Evolutionary conservation across 805 yeast species (phyloP).

Genomic region (Ogataea salicorniae): DNA sequence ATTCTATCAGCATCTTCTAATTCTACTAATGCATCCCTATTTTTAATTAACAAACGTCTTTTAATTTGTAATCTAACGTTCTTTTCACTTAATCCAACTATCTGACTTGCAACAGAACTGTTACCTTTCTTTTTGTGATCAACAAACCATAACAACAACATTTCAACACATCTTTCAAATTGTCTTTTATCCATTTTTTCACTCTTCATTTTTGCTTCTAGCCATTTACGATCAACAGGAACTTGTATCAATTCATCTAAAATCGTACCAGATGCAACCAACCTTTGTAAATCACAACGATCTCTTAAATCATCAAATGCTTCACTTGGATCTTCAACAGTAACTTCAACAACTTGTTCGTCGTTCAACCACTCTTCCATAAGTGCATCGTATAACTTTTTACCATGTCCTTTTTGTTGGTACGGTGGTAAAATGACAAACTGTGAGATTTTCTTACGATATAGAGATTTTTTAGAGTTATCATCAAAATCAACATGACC

Average conservation of each 20-base stretch:
- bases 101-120: constrained; percentile 1
- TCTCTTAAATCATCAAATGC: constrained; percentile 89
- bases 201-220: constrained; percentile 29
- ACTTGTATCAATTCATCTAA: constrained; percentile 25
- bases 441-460: constrained; percentile 79
- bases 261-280: constrained; percentile 31
- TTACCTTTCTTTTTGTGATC: constrained; percentile 19
- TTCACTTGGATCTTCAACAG: constrained; percentile 93
- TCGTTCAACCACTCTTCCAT: constrained; percentile 53
- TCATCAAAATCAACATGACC: constrained; percentile 46
- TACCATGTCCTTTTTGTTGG: constrained; percentile 73
- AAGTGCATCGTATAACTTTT: constrained; percentile 53
- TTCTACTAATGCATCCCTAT: constrained; percentile 68
- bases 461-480: constrained; percentile 19
- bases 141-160: constrained; percentile 49
- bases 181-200: constrained; percentile 74
- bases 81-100: constrained; percentile 24
- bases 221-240: constrained; percentile 34
- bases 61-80: constrained; percentile 61
- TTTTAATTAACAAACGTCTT: constrained; percentile 68
- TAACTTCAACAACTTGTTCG: constrained; percentile 55
- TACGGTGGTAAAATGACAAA: constrained; percentile 79
- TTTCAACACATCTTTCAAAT: constrained; percentile 69
- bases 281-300: constrained; percentile 60
- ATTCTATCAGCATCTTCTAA: constrained; percentile 58